These are phyloP conservation scores for Quercus phellos DNA, from an alignment of 331 rosid genomes.

Conservation along the genomic window DNA sequence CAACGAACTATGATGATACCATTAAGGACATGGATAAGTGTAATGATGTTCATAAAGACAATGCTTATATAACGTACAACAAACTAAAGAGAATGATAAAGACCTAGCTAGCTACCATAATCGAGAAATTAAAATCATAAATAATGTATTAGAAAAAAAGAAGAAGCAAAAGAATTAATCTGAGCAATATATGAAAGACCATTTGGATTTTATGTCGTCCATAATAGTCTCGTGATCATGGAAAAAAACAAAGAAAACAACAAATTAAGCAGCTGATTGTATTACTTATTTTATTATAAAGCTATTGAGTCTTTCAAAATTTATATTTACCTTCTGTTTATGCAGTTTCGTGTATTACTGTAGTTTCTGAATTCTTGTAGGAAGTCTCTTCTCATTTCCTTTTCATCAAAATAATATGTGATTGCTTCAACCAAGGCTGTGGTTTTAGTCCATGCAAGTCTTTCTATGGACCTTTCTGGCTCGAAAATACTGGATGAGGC, in stretches of 20 bases:
- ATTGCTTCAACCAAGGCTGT: slow-evolving; percentile 46
- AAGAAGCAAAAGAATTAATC: neutral
- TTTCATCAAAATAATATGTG: slow-evolving; percentile 31
- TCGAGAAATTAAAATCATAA: neutral
- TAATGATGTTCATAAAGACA: neutral
- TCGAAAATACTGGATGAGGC: slow-evolving; percentile 72
- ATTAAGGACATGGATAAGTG: no score
- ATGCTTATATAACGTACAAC: neutral
- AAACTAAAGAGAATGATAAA: neutral
- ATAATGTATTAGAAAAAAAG: neutral
- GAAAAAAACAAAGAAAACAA: neutral
- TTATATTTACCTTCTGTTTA: slow-evolving; percentile 39
- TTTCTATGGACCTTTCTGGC: slow-evolving; percentile 58
- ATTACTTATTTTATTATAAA: neutral
- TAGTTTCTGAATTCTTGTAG: slow-evolving; percentile 32
- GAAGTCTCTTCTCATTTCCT: slow-evolving; percentile 38
- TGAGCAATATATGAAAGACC: neutral
- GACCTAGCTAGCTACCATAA: neutral
- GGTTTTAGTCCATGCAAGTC: slow-evolving; percentile 82
- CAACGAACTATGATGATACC: no score
- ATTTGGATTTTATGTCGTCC: neutral
- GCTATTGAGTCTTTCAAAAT: neutral
- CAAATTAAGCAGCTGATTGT: no score
- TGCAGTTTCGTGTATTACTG: slow-evolving; percentile 16
- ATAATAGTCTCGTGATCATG: neutral